Evolutionary conservation across 148 eudicot species (phyloP).

Genomic region (Fallopia convolvulus): DNA sequence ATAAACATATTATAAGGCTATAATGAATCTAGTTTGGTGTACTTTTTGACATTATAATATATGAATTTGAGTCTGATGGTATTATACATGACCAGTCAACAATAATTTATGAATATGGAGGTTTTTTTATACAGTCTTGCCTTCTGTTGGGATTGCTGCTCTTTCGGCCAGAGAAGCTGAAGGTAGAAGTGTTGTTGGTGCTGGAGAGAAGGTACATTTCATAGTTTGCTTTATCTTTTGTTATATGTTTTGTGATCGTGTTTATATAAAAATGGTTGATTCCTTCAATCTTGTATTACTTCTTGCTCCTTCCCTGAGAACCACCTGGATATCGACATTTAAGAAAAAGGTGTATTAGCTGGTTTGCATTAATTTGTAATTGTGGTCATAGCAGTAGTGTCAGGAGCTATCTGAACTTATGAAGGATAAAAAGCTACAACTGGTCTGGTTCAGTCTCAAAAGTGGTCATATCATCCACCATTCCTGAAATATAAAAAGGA

Average conservation of each 20-base stretch:
- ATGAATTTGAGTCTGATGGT: not conserved
- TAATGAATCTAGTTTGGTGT: not conserved
- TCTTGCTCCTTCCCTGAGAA: constrained; percentile 2
- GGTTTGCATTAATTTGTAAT: not conserved
- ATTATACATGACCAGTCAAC: not conserved
- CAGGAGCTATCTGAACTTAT: not conserved
- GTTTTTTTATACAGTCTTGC: constrained; percentile 50
- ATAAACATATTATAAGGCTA: not conserved
- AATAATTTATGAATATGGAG: not conserved
- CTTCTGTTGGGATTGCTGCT: constrained; percentile 87
- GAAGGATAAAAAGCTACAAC: not conserved
- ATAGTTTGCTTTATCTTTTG: not conserved
- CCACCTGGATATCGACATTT: not conserved
- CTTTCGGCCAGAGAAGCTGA: constrained; percentile 96
- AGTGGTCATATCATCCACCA: not conserved
- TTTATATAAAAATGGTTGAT: not conserved
- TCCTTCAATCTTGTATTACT: not conserved
- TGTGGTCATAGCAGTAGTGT: not conserved
- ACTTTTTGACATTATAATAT: not conserved
- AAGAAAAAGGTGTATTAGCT: not conserved
- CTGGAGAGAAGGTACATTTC: constrained; percentile 67
- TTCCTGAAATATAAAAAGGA: not conserved
- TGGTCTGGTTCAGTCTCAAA: not conserved
- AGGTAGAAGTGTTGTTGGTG: constrained; percentile 62
- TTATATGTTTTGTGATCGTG: not conserved